Conservation (phyloP, 139 green algal species). For the Astrephomene gubernaculifera region DNA sequence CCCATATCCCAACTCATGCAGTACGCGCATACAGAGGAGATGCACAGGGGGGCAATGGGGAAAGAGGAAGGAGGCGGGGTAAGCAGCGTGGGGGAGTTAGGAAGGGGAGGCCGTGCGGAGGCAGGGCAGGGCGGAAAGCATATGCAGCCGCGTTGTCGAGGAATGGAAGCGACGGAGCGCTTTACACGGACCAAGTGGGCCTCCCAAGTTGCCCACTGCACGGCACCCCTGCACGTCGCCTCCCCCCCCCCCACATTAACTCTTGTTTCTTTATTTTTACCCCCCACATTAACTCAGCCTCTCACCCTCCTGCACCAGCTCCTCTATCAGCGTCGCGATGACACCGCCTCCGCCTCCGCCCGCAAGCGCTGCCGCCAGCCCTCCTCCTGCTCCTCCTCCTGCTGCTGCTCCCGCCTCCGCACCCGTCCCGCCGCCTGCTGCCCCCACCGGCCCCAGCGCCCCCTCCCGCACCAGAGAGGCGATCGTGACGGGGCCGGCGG, state of each 20-base stretch:
- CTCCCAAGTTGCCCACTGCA: background rate
- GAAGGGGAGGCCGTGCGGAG: no score
- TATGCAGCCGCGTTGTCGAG: no score
- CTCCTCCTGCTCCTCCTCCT: conserved; percentile 26
- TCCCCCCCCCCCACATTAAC: background rate
- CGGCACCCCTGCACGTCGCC: background rate
- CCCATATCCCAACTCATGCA: no score
- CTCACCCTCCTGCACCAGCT: conserved; percentile 64
- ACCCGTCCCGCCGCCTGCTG: conserved; percentile 39
- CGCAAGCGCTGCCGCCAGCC: conserved; percentile 48
- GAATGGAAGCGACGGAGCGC: no score
- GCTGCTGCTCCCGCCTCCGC: conserved; percentile 4
- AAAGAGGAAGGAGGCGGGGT: no score
- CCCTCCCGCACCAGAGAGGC: conserved; percentile 46
- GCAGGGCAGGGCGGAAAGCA: no score
- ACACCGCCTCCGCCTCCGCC: conserved; percentile 36
- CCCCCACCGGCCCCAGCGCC: conserved; percentile 14
- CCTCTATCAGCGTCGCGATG: conserved; percentile 53
- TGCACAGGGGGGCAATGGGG: no score
- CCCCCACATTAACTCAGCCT: no score
- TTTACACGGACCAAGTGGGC: no score
- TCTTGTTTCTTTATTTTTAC: no score
- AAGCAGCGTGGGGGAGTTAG: no score
- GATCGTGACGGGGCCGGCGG: conserved; percentile 61
- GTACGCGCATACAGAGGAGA: no score